Percentiles rank a stretch among this genome's conserved stretches.
Conservation (phyloP, 257 asterid genomes). For the Linderniella brevidens region DNA sequence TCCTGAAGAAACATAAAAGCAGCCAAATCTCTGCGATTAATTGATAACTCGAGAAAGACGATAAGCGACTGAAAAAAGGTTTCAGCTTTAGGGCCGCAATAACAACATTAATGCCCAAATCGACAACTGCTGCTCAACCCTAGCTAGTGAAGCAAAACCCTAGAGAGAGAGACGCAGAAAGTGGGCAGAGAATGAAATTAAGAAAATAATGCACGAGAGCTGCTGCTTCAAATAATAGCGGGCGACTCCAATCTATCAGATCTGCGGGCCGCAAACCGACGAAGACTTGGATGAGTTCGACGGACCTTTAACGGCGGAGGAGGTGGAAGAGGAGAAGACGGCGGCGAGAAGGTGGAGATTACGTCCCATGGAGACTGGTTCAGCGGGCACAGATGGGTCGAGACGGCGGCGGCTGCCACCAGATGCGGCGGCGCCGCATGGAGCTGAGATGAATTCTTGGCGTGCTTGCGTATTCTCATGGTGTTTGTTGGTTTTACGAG, state of each 20-base stretch:
- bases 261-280: not conserved
- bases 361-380: slow-evolving; percentile 53
- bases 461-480: slow-evolving; percentile 27
- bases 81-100: slow-evolving; percentile 2
- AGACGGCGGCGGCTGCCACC: slow-evolving; percentile 1
- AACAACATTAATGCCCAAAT: too few species aligned
- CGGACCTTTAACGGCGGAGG: not conserved
- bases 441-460: slow-evolving; percentile 13
- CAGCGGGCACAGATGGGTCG: slow-evolving; percentile 14
- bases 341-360: slow-evolving; percentile 19
- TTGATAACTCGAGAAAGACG: slow-evolving; percentile 8
- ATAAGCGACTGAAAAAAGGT: slow-evolving; percentile 8
- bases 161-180: not conserved
- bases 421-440: slow-evolving; percentile 8
- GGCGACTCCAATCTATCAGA: slow-evolving; percentile 8
- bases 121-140: too few species aligned
- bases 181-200: too few species aligned
- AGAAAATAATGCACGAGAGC: too few species aligned
- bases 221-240: too few species aligned
- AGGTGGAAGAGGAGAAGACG: slow-evolving; percentile 15
- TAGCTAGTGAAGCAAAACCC: too few species aligned
- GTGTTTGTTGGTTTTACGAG: not conserved
- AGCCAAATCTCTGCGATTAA: slow-evolving; percentile 6
- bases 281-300: not conserved
- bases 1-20: slow-evolving; percentile 5